A percentile compares a stretch with the other conserved stretches of the same genome.
Evolutionary conservation across 352 stramenopile species (phyloP).

Genomic region (Pythium grandisporangium): DNA sequence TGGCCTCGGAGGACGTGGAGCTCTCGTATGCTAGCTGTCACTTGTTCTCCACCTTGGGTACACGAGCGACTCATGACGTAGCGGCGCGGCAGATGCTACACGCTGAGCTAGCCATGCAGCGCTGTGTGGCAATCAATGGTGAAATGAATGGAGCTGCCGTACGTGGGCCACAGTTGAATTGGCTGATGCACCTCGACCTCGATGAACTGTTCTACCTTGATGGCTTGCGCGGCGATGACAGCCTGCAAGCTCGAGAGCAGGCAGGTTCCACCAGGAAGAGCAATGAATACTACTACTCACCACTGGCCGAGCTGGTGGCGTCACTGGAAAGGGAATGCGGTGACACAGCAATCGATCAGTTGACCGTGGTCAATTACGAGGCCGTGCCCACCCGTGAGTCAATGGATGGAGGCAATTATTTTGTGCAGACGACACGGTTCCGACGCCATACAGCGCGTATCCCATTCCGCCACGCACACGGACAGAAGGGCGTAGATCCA

Average conservation of each 20-base stretch:
- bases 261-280: too few species aligned
- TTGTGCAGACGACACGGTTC: slow-evolving; percentile 15
- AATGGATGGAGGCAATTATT: slow-evolving; percentile 14
- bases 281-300: too few species aligned
- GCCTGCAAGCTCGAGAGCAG: background rate
- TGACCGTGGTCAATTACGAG: slow-evolving; percentile 28
- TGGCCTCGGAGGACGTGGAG: too few species aligned
- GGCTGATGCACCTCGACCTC: slow-evolving; percentile 29
- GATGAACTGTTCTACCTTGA: slow-evolving; percentile 28
- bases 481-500: too few species aligned
- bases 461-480: too few species aligned
- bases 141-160: too few species aligned
- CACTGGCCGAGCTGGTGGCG: too few species aligned
- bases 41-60: slow-evolving; percentile 3
- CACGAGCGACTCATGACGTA: slow-evolving; percentile 8
- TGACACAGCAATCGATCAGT: too few species aligned
- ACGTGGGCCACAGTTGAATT: too few species aligned
- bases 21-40: slow-evolving; percentile 7
- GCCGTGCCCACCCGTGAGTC: slow-evolving; percentile 15
- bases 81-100: slow-evolving; percentile 24
- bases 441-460: slow-evolving; percentile 17
- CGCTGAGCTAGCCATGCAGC: slow-evolving; percentile 18
- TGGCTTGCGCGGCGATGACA: slow-evolving; percentile 1
- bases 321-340: too few species aligned
- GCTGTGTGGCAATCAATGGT: slow-evolving; percentile 4